These are phyloP conservation scores for Vicia sativa DNA, from an alignment of 306 rosid genomes.

Conservation along the genomic window DNA sequence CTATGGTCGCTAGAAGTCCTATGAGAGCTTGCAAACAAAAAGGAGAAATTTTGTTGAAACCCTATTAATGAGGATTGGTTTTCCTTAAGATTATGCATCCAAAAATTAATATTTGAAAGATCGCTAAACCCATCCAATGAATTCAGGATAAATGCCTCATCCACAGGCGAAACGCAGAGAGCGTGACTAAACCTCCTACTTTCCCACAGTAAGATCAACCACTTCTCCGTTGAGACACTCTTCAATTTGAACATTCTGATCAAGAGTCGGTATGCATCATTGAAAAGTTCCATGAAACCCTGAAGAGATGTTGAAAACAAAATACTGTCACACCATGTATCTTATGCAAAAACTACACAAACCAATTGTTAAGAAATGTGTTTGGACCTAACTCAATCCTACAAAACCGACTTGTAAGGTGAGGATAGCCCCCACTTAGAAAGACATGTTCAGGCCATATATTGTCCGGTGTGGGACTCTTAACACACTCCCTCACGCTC, in stretches of 20 bases:
- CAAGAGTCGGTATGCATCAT: conserved; percentile 59
- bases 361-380: too few relatives aligned
- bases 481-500: too few relatives aligned
- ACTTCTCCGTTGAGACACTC: conserved; percentile 62
- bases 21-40: conserved; percentile 51
- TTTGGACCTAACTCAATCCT: too few relatives aligned
- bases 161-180: conserved; percentile 74
- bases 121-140: conserved; percentile 56
- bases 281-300: conserved; percentile 73
- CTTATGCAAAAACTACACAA: conserved; percentile 35
- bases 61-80: conserved; percentile 57
- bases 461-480: too few relatives aligned
- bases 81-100: conserved; percentile 63
- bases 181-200: conserved; percentile 72
- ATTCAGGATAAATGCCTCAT: conserved; percentile 60
- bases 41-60: conserved; percentile 75
- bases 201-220: conserved; percentile 70
- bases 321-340: conserved; percentile 20
- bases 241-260: conserved; percentile 65
- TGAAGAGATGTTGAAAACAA: conserved; percentile 43
- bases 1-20: conserved; percentile 40
- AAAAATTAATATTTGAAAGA: conserved; percentile 54
- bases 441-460: too few relatives aligned
- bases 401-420: too few relatives aligned
- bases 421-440: too few relatives aligned